Percentiles rank a stretch among this genome's conserved stretches.
Evolutionary conservation across 495 filamentous ascomycete species (phyloP).

Genomic region (Pseudevernia furfuracea): DNA sequence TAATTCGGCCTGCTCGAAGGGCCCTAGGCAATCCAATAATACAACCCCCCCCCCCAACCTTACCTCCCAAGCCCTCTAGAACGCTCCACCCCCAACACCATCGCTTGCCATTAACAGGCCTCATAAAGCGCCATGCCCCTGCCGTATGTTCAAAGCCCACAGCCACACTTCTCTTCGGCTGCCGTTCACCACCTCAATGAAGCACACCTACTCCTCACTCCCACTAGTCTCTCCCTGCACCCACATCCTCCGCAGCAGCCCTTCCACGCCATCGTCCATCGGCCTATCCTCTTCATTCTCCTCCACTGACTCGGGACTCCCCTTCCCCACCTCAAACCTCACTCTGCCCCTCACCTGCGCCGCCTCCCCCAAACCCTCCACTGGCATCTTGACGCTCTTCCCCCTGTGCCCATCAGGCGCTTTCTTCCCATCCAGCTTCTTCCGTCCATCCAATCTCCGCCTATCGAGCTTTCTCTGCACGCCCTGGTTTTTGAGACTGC

Average conservation of each 20-base stretch:
- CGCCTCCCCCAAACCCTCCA: not conserved
- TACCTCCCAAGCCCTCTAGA: too few relatives aligned
- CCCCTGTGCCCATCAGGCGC: not conserved
- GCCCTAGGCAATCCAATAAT: not conserved
- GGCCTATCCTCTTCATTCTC: constrained; percentile 8
- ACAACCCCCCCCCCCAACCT: too few relatives aligned
- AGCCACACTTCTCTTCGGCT: not conserved
- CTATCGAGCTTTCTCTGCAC: constrained; percentile 15
- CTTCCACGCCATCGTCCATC: constrained; percentile 18
- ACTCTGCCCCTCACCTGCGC: constrained; percentile 18
- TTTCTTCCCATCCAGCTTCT: constrained; percentile 8
- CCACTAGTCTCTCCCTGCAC: not conserved
- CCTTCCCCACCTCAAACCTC: constrained; percentile 23
- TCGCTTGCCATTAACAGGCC: not conserved
- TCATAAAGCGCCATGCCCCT: not conserved
- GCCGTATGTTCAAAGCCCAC: not conserved
- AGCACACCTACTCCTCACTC: not conserved
- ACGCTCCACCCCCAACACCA: not conserved
- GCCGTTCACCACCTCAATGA: too few relatives aligned
- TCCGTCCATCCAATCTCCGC: constrained; percentile 5
- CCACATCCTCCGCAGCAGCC: constrained; percentile 25
- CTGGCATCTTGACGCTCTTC: constrained; percentile 7
- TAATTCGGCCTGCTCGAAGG: too few relatives aligned
- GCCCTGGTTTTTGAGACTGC: constrained; percentile 3
- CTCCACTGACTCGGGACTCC: constrained; percentile 4